Evolutionary conservation across 495 filamentous ascomycete species (phyloP), one percentile per base, ranked within the genome.

Genomic region (Daldinia loculata): DNA sequence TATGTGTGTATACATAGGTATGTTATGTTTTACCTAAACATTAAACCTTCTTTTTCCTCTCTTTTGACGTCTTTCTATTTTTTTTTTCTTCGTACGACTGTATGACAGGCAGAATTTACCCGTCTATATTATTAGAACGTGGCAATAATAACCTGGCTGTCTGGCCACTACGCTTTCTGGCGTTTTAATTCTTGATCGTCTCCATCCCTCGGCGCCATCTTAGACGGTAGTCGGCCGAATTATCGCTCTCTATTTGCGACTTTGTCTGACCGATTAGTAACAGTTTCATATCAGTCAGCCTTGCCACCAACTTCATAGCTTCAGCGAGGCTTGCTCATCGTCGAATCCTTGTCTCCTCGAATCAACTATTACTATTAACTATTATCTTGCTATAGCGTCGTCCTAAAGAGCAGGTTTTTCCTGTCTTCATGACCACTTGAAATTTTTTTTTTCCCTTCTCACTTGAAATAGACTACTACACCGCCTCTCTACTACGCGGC

Each of bases 401-500:
- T 30, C 11, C 9, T 45, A 56, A 55, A 55, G 8, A 58, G 57
- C 48, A 64, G 41, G 61, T 62, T 73, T 63, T 65, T 41, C 53
- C 15, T 66, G 34, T 48, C 52, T 66, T 50, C 50, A 62, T 66
- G 56, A 56, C 56, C 61, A 61, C 11, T 27, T 53, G 17, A n/a
- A n/a, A 27, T 60, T 60, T 51, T 29, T 30, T 32, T 48, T 22
- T 45, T 19, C 51, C 52, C 56, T 60, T 66, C 34, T 53, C 43
- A 52, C 27, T 30, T 45, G 7, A 67, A 38, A 38, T 32, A 11
- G 53, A 61, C 24, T 61, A 48, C 64, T 61, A 72, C 70, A 72
- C 70, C 70, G 70, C 70, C 58, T 69, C 58, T 69, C 66, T 63
- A n/a, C 24, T 61, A 65, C 52, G 57, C 57, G 22, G 38, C 51